Evolutionary conservation across 371 early-diverging fungal genomes (phyloP).

Genomic region (Dichotomocladium elegans): DNA sequence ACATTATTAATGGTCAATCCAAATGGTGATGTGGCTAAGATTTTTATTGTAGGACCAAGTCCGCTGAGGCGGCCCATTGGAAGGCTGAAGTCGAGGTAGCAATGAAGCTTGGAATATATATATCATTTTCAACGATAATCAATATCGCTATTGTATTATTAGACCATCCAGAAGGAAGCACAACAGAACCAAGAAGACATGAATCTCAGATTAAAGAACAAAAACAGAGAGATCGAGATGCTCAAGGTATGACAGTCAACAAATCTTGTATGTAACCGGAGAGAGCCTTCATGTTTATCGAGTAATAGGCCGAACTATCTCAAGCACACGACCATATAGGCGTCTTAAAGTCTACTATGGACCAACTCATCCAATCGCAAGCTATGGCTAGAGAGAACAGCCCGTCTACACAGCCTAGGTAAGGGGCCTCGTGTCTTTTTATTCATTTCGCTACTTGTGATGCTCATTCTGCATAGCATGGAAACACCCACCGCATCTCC

Average conservation of each 20-base stretch:
- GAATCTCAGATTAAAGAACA: background rate
- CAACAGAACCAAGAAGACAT: conserved; percentile 3
- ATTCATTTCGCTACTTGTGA: background rate
- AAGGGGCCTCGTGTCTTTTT: background rate
- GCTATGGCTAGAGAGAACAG: background rate
- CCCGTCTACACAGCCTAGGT: background rate
- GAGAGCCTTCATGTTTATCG: background rate
- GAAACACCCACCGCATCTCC: background rate
- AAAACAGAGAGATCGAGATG: background rate
- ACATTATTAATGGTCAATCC: background rate
- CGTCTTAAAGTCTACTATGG: conserved; percentile 33
- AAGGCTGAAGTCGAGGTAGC: conserved; percentile 12
- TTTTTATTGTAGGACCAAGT: conserved; percentile 8
- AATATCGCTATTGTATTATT: background rate
- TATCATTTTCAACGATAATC: background rate
- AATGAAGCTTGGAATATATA: background rate
- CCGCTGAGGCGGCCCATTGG: conserved; percentile 12
- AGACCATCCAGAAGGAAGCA: conserved; percentile 6
- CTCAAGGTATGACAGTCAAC: background rate
- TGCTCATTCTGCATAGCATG: background rate
- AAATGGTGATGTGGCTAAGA: background rate
- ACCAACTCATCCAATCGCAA: conserved; percentile 30
- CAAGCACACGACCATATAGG: conserved; percentile 28
- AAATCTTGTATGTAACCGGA: background rate
- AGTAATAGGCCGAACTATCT: conserved; percentile 17